Conservation (phyloP, 306 rosid genomes). For the Lathyrus sativus region DNA sequence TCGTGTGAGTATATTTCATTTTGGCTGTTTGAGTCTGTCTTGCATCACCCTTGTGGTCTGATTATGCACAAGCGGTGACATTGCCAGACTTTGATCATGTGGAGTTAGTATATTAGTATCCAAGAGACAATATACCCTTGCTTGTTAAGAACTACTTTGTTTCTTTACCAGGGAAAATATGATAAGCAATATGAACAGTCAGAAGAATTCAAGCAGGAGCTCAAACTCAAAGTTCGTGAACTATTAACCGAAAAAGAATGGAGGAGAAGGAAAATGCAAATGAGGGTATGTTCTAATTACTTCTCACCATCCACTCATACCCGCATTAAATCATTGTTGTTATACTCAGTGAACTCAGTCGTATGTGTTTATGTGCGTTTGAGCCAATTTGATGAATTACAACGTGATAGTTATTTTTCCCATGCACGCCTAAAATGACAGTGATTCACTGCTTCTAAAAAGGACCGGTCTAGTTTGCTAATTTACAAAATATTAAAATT, state of each 20-base stretch:
- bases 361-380: not conserved
- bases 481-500: not conserved
- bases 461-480: no score
- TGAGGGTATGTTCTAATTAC: conserved; percentile 72
- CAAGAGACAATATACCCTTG: conserved; percentile 20
- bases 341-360: not conserved
- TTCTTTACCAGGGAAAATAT: conserved; percentile 75
- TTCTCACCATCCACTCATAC: not conserved
- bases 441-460: no score
- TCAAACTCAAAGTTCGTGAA: conserved; percentile 88
- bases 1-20: conserved; percentile 8
- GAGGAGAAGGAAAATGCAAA: conserved; percentile 98
- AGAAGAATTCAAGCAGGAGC: conserved; percentile 85
- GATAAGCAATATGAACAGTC: conserved; percentile 81
- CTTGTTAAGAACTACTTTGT: conserved; percentile 25
- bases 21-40: conserved; percentile 17
- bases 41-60: conserved; percentile 26
- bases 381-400: not conserved
- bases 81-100: conserved; percentile 16
- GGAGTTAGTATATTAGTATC: conserved; percentile 1
- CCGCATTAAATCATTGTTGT: not conserved
- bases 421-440: no score
- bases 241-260: conserved; percentile 96
- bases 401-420: not conserved
- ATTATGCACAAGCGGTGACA: conserved; percentile 22